Percentiles rank a stretch among this genome's conserved stretches.
Evolutionary conservation across 2,329 filamentous ascomycete genomes (phyloP).

Genomic region (Camillea tinctor): DNA sequence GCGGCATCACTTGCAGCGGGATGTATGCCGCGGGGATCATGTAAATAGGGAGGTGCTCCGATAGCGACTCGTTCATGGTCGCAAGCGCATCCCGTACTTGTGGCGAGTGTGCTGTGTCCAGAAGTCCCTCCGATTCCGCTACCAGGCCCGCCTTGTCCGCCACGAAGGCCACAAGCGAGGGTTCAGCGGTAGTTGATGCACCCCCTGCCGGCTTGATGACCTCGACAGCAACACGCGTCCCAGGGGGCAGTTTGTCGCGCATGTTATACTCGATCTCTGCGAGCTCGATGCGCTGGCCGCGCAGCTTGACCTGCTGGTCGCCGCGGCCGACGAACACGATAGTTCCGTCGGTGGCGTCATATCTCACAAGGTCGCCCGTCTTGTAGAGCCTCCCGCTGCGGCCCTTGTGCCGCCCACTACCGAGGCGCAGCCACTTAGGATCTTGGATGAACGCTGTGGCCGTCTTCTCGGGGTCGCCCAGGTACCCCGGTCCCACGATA

Average conservation of each 20-base stretch:
- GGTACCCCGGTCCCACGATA: slow-evolving; percentile 61
- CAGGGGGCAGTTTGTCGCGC: slow-evolving; percentile 41
- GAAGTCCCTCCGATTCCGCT: slow-evolving; percentile 21
- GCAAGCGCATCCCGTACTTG: slow-evolving; percentile 29
- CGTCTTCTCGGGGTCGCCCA: slow-evolving; percentile 58
- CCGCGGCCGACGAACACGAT: slow-evolving; percentile 61
- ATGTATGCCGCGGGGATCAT: slow-evolving; percentile 50
- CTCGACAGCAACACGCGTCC: slow-evolving; percentile 45
- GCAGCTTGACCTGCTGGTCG: slow-evolving; percentile 67
- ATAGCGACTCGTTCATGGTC: slow-evolving; percentile 28
- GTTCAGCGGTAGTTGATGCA: slow-evolving; percentile 35
- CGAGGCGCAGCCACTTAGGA: slow-evolving; percentile 49
- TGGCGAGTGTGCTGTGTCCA: slow-evolving; percentile 26
- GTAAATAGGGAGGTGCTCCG: slow-evolving; percentile 39
- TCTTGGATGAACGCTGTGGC: slow-evolving; percentile 56
- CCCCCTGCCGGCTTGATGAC: slow-evolving; percentile 44
- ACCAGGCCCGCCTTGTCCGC: slow-evolving; percentile 31
- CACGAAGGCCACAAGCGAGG: slow-evolving; percentile 47
- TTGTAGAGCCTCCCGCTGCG: slow-evolving; percentile 52
- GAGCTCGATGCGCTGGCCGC: slow-evolving; percentile 64
- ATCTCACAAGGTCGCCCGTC: slow-evolving; percentile 58
- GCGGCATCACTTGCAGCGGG: slow-evolving; percentile 44
- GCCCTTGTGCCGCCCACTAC: slow-evolving; percentile 35
- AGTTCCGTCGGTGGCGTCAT: slow-evolving; percentile 47
- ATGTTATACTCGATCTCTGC: slow-evolving; percentile 53